Percentiles rank a stretch among this genome's conserved stretches.
These are phyloP conservation scores for Arthrobotrys musiformis DNA, from an alignment of 2,329 filamentous ascomycete genomes.

Conservation along the genomic window DNA sequence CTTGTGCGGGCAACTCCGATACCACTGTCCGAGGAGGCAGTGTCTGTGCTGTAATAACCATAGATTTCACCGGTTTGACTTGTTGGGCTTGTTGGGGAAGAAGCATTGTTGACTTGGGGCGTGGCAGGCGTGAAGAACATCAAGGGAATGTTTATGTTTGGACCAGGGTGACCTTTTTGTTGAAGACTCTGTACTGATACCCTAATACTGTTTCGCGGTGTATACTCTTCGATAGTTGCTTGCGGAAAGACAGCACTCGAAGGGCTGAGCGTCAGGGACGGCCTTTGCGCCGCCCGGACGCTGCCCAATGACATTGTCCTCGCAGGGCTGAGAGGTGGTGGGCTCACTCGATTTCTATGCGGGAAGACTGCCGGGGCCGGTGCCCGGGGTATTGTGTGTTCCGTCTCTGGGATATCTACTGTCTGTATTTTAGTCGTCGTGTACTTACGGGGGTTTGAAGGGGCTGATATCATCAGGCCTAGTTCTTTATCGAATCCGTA, in stretches of 20 bases:
- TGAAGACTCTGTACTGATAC: conserved; percentile 47
- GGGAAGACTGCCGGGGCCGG: conserved; percentile 49
- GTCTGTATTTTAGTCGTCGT: conserved; percentile 54
- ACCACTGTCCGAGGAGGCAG: conserved; percentile 11
- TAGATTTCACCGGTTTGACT: conserved; percentile 47
- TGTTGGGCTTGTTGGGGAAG: conserved; percentile 46
- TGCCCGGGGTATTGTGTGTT: conserved; percentile 46
- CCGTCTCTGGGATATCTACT: conserved; percentile 55
- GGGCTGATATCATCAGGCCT: conserved; percentile 54
- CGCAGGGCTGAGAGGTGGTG: conserved; percentile 25
- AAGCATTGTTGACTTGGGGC: conserved; percentile 51
- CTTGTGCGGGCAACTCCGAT: conserved; percentile 49
- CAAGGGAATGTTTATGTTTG: conserved; percentile 50
- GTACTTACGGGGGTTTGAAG: conserved; percentile 54
- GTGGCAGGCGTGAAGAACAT: conserved; percentile 56
- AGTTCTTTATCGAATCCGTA: conserved; percentile 55
- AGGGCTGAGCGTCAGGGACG: conserved; percentile 43
- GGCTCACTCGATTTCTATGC: conserved; percentile 47
- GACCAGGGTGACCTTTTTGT: conserved; percentile 32
- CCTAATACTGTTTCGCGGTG: conserved; percentile 34
- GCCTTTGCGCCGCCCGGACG: conserved; percentile 39
- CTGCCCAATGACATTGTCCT: conserved; percentile 46
- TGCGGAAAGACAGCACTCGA: conserved; percentile 42
- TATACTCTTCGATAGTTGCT: conserved; percentile 41
- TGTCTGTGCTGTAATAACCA: conserved; percentile 42